These are phyloP conservation scores for Fonsecaea multimorphosa DNA, from an alignment of 2,329 filamentous ascomycete species.

Conservation along the genomic window DNA sequence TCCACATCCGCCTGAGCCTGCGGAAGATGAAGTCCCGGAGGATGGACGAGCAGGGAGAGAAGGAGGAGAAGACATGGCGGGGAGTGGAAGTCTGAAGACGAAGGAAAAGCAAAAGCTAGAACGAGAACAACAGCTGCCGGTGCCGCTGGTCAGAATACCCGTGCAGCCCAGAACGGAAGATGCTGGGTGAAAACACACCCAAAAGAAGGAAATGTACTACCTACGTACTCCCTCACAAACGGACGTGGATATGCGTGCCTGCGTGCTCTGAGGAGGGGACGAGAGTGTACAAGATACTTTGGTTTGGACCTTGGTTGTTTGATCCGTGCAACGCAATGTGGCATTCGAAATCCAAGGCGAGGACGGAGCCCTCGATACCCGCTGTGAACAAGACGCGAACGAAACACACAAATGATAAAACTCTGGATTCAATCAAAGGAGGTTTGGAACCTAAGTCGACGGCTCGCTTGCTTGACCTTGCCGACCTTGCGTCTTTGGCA, in stretches of 20 bases:
- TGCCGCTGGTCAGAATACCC: slow-evolving; percentile 39
- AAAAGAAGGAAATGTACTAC: no score
- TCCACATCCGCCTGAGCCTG: neutral
- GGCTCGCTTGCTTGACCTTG: no score
- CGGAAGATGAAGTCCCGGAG: neutral
- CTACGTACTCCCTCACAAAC: no score
- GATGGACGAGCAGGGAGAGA: slow-evolving; percentile 11
- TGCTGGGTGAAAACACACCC: slow-evolving; percentile 6
- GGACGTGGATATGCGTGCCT: neutral
- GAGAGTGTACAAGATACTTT: neutral
- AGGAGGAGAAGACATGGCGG: neutral
- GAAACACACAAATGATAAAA: no score
- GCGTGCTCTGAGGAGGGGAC: neutral
- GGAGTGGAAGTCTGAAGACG: neutral
- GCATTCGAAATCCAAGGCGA: no score
- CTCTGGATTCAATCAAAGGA: no score
- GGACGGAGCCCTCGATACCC: no score
- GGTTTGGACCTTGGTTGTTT: neutral
- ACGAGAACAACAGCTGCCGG: slow-evolving; percentile 28
- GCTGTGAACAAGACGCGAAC: no score
- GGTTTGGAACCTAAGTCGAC: no score
- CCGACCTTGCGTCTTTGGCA: no score
- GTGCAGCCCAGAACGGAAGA: slow-evolving; percentile 29
- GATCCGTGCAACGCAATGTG: no score
- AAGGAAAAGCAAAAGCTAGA: slow-evolving; percentile 5